phyloP scores from a whole-genome alignment of 179 eudicot genomes.

The Patellifolia procumbens region DNA sequence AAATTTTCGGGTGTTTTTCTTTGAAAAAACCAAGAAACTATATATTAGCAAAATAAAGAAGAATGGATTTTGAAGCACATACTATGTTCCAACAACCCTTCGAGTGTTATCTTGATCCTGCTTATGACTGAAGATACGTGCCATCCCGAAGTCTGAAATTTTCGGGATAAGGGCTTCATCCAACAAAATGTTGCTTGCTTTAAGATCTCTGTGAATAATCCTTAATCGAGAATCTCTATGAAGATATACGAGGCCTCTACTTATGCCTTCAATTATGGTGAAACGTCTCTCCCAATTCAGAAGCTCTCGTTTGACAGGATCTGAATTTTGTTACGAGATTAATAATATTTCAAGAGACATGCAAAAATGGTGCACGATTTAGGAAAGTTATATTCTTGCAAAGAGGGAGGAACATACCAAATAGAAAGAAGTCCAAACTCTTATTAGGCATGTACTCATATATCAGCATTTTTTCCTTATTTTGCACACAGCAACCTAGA shows the following conservation, averaged over 20 bases:
- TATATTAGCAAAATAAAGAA: not conserved
- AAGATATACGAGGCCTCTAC: slow-evolving; percentile 26
- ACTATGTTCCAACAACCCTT: slow-evolving; percentile 35
- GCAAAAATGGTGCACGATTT: not conserved
- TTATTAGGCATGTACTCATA: too few relatives aligned
- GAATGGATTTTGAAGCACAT: slow-evolving; percentile 1
- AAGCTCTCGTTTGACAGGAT: slow-evolving; percentile 23
- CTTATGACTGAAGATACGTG: slow-evolving; percentile 27
- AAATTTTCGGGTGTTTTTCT: too few relatives aligned
- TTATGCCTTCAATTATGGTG: slow-evolving; percentile 25
- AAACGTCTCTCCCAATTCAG: slow-evolving; percentile 29
- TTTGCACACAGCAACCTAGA: slow-evolving; percentile 28
- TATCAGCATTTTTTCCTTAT: slow-evolving; percentile 20
- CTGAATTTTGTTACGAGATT: not conserved
- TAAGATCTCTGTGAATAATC: slow-evolving; percentile 24
- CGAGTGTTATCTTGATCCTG: slow-evolving; percentile 31
- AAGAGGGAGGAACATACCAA: slow-evolving; percentile 17
- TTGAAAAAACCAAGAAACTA: too few relatives aligned
- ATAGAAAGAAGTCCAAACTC: slow-evolving; percentile 21
- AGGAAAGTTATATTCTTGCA: not conserved
- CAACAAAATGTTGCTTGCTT: slow-evolving; percentile 31
- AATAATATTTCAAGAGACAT: not conserved
- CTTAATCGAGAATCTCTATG: slow-evolving; percentile 27
- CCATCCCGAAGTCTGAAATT: slow-evolving; percentile 36
- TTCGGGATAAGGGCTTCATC: slow-evolving; percentile 31